Percentiles rank a stretch among this genome's conserved stretches.
These are phyloP conservation scores for Lophiotrema nucula DNA, from an alignment of 495 filamentous ascomycete species.

Conservation along the genomic window DNA sequence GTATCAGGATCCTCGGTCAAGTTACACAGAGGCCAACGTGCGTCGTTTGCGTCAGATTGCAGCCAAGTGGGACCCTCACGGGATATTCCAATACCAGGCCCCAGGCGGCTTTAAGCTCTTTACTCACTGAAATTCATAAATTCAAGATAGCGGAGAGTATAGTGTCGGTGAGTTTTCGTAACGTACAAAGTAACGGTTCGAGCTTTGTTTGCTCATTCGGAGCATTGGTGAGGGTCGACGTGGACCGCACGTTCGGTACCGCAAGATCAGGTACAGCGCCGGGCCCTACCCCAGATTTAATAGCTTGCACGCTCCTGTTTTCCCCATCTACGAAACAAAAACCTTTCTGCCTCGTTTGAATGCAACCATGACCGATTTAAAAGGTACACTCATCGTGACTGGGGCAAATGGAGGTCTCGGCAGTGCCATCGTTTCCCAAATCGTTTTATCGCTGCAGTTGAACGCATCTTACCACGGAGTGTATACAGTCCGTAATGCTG, in stretches of 20 bases:
- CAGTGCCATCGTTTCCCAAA: background rate
- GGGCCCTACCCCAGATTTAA: no score
- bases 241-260: constrained; percentile 3
- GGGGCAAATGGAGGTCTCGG: constrained; percentile 11
- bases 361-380: background rate
- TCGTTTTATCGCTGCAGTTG: background rate
- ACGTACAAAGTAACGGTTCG: no score
- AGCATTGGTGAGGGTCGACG: background rate
- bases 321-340: background rate
- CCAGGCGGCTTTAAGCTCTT: no score
- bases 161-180: no score
- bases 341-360: background rate
- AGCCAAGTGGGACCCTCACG: constrained; percentile 8
- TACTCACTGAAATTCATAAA: no score
- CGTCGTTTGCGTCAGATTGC: background rate
- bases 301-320: background rate
- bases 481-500: background rate
- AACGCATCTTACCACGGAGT: constrained; percentile 1
- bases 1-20: constrained; percentile 5
- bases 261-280: no score
- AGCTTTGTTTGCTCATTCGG: no score
- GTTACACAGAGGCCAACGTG: constrained; percentile 10
- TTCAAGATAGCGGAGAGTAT: no score
- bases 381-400: constrained; percentile 7
- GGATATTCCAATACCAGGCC: no score